phyloP scores from a whole-genome alignment of 208 protist genomes.

The Crithidia mellificae region DNA sequence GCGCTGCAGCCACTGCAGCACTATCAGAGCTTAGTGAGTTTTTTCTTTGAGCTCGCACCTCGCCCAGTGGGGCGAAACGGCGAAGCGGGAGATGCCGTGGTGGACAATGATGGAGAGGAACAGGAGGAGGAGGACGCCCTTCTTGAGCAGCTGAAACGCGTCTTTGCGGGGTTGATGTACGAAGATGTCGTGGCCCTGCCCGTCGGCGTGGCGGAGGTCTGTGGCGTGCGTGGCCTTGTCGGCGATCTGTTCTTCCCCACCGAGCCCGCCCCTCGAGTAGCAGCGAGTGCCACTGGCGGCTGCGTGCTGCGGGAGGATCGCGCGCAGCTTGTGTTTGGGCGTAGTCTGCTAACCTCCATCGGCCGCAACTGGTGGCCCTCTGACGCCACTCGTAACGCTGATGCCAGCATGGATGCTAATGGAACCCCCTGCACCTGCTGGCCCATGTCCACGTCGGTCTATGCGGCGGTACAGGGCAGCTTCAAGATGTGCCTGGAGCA shows the following conservation, averaged over 20 bases:
- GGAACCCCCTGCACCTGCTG: too few species aligned
- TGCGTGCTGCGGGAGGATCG: constrained; percentile 2
- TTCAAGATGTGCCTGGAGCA: constrained; percentile 13
- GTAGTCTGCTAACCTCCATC: constrained; percentile 21
- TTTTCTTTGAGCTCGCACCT: constrained; percentile 36
- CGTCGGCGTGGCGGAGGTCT: constrained; percentile 48
- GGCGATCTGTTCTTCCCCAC: constrained; percentile 48
- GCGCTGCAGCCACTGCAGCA: background rate
- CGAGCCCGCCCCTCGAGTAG: constrained; percentile 5
- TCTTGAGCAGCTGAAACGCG: constrained; percentile 10
- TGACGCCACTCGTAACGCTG: too few species aligned
- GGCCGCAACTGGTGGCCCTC: constrained; percentile 16
- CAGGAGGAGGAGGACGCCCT: too few species aligned
- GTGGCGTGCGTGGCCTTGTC: constrained; percentile 47
- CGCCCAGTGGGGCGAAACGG: too few species aligned
- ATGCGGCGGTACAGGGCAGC: constrained; percentile 19
- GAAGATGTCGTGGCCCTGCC: constrained; percentile 44
- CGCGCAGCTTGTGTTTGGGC: constrained; percentile 1
- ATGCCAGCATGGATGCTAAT: too few species aligned
- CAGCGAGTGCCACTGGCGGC: background rate
- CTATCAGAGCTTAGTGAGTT: constrained; percentile 15
- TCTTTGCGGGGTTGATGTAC: constrained; percentile 29
- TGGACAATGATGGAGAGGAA: too few species aligned
- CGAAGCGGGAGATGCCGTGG: background rate
- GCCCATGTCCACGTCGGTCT: constrained; percentile 19